Evolutionary conservation across 495 filamentous ascomycete genomes (phyloP).

Genomic region (Penicillium maclennaniae): DNA sequence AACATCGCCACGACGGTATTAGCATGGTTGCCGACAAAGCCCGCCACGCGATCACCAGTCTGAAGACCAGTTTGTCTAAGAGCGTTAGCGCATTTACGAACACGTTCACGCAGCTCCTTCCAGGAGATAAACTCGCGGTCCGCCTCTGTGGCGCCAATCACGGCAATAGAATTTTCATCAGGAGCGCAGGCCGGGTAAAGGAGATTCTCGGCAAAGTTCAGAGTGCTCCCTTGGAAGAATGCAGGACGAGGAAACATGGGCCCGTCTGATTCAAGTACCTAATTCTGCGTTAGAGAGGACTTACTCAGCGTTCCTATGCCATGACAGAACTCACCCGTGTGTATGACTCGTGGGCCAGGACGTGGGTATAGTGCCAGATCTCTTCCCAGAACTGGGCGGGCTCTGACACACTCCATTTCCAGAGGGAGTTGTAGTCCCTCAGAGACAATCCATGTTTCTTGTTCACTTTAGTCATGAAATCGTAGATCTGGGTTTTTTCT

Average conservation of each 20-base stretch:
- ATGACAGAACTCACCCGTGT: conserved; percentile 45
- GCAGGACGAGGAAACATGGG: conserved; percentile 79
- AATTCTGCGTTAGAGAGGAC: not conserved
- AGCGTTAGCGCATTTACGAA: conserved; percentile 66
- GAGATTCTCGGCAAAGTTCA: conserved; percentile 93
- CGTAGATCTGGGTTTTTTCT: conserved; percentile 61
- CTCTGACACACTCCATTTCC: conserved; percentile 80
- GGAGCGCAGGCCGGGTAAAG: conserved; percentile 65
- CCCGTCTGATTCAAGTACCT: conserved; percentile 65
- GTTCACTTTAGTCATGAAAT: conserved; percentile 66
- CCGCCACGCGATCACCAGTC: conserved; percentile 70
- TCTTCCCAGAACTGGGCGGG: conserved; percentile 78
- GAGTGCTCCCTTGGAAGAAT: conserved; percentile 72
- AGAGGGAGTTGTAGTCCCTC: conserved; percentile 63
- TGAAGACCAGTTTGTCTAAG: conserved; percentile 61
- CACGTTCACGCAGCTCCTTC: conserved; percentile 73
- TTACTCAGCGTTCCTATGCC: not conserved
- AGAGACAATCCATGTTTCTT: conserved; percentile 61
- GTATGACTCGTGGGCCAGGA: conserved; percentile 64
- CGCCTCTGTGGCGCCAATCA: conserved; percentile 73
- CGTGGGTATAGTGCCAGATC: conserved; percentile 75
- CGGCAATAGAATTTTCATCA: conserved; percentile 54
- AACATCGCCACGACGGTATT: conserved; percentile 86
- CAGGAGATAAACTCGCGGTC: conserved; percentile 68
- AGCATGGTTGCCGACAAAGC: conserved; percentile 82